phyloP scores from a whole-genome alignment of 345 rosid species.

The Crucihimalaya himalaica region DNA sequence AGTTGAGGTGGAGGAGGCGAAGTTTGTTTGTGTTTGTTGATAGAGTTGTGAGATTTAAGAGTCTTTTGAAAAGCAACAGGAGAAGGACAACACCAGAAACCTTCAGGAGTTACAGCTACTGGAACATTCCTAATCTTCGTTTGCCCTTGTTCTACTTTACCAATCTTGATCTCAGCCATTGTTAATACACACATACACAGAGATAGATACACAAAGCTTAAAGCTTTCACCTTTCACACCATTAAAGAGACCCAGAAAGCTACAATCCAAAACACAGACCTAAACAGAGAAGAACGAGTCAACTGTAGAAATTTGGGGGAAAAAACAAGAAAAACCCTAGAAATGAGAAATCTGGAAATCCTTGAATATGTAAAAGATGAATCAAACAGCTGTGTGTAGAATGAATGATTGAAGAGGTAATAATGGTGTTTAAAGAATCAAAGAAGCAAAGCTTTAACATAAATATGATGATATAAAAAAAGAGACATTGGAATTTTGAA shows the following conservation, averaged over 20 bases:
- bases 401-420: conserved; percentile 50
- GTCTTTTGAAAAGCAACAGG: conserved; percentile 92
- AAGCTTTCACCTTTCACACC: conserved; percentile 38
- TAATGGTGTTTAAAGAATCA: conserved; percentile 64
- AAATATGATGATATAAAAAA: conserved; percentile 27
- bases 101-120: conserved; percentile 96
- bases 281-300: conserved; percentile 6
- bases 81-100: conserved; percentile 99
- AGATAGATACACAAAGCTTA: not conserved
- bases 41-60: conserved; percentile 61
- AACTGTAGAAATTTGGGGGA: conserved; percentile 11
- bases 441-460: conserved; percentile 49
- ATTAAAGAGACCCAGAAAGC: conserved; percentile 30
- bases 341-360: conserved; percentile 32
- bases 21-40: conserved; percentile 68
- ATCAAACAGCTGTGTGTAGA: conserved; percentile 36
- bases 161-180: conserved; percentile 87
- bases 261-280: conserved; percentile 2
- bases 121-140: conserved; percentile 89
- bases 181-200: conserved; percentile 5
- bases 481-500: conserved; percentile 35
- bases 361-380: not conserved
- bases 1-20: conserved; percentile 64
- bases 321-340: conserved; percentile 8
- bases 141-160: conserved; percentile 75